A percentile compares a stretch with the other conserved stretches of the same genome.
Conservation (phyloP, 2,329 filamentous ascomycete species). For the Diaporthe nobilis region DNA sequence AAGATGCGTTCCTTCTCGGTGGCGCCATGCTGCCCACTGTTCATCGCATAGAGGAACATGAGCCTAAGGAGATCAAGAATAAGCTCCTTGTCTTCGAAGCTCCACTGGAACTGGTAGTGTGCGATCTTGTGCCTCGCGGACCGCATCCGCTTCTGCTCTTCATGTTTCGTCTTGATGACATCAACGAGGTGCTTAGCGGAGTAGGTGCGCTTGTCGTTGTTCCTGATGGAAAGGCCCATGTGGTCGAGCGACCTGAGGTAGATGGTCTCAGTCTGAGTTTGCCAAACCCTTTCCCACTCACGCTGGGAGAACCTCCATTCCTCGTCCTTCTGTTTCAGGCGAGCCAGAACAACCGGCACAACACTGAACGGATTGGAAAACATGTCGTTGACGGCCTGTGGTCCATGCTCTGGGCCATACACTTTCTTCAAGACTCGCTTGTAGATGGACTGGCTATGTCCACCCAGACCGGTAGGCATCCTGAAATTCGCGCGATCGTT, state of each 20-base stretch:
- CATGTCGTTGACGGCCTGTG: slow-evolving; percentile 88
- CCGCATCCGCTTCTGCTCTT: slow-evolving; percentile 85
- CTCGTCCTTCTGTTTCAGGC: slow-evolving; percentile 95
- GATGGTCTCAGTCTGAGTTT: slow-evolving; percentile 92
- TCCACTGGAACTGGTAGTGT: slow-evolving; percentile 81
- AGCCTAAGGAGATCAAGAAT: slow-evolving; percentile 74
- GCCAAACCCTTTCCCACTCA: slow-evolving; percentile 99
- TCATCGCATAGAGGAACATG: slow-evolving; percentile 75
- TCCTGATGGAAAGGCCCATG: slow-evolving; percentile 91
- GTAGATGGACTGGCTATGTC: slow-evolving; percentile 96
- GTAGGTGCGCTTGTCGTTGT: slow-evolving; percentile 90
- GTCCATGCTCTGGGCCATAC: slow-evolving; percentile 87
- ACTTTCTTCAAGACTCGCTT: slow-evolving; percentile 98
- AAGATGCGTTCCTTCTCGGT: slow-evolving; percentile 81
- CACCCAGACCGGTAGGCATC: slow-evolving; percentile 86
- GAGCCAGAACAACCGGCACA: slow-evolving; percentile 87
- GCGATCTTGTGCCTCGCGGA: slow-evolving; percentile 70
- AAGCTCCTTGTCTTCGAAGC: slow-evolving; percentile 79
- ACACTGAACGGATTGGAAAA: slow-evolving; percentile 88
- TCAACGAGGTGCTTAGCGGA: slow-evolving; percentile 91
- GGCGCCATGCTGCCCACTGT: slow-evolving; percentile 78
- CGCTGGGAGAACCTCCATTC: slow-evolving; percentile 98
- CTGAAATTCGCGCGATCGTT: slow-evolving; percentile 81
- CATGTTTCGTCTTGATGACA: slow-evolving; percentile 91
- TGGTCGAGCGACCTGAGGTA: slow-evolving; percentile 98